Percentiles rank a stretch among this genome's conserved stretches.
phyloP scores from a whole-genome alignment of 495 filamentous ascomycete species.

The Viridothelium virens region DNA sequence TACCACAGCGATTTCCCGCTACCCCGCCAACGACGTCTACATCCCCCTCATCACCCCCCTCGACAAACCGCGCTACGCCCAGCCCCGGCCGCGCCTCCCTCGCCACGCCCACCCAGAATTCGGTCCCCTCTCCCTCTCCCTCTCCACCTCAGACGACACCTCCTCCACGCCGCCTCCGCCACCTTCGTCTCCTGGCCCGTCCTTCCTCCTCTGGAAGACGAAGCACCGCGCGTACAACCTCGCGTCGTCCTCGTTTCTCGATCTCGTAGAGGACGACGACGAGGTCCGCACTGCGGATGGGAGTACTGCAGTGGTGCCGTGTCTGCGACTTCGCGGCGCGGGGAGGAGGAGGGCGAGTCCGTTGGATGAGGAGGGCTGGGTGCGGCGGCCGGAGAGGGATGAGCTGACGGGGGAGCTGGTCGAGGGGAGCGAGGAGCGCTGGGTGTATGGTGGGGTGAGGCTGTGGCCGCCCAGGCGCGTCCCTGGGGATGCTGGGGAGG shows the following conservation, averaged over 20 bases:
- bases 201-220: slow-evolving; percentile 28
- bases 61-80: slow-evolving; percentile 24
- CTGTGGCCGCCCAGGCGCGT: not conserved
- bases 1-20: slow-evolving; percentile 16
- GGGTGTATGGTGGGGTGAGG: not conserved
- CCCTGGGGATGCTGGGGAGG: not conserved
- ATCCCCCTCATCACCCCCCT: slow-evolving; percentile 2
- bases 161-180: not conserved
- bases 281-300: not conserved
- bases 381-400: not conserved
- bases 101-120: slow-evolving; percentile 25
- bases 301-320: not conserved
- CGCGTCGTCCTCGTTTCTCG: slow-evolving; percentile 27
- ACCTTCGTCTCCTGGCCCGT: slow-evolving; percentile 4
- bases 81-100: slow-evolving; percentile 15
- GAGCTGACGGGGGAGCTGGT: not conserved
- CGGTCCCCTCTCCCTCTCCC: not conserved
- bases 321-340: not conserved
- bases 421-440: slow-evolving; percentile 9
- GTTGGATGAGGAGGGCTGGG: not conserved
- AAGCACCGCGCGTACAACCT: slow-evolving; percentile 28
- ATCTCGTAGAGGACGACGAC: slow-evolving; percentile 29
- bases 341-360: not conserved
- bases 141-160: slow-evolving; percentile 9
- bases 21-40: slow-evolving; percentile 12